phyloP scores from a whole-genome alignment of 805 yeast species.

The Kodamaea hsintzibuensis region DNA sequence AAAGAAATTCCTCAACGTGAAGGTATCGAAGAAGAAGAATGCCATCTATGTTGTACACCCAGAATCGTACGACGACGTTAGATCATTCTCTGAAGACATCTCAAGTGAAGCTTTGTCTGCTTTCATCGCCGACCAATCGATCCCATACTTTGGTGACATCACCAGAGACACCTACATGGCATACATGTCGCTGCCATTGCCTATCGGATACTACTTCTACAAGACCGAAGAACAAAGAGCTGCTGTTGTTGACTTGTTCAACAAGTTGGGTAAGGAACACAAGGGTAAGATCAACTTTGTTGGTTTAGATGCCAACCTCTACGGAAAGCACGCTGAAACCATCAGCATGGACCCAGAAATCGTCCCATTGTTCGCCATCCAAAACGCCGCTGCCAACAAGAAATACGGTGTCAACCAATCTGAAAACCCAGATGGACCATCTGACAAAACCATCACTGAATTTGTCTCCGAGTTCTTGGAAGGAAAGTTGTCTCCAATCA shows the following conservation, averaged over 20 bases:
- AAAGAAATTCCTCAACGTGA: constrained; percentile 28
- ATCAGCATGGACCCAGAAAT: constrained; percentile 80
- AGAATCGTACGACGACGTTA: constrained; percentile 41
- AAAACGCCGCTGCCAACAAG: constrained; percentile 63
- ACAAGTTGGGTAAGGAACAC: constrained; percentile 66
- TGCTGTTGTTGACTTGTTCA: constrained; percentile 51
- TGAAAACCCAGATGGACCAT: constrained; percentile 46
- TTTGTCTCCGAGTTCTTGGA: constrained; percentile 64
- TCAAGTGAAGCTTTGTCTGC: constrained; percentile 37
- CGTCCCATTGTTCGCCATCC: constrained; percentile 86
- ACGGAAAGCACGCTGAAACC: constrained; percentile 83
- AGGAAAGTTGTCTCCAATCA: constrained; percentile 68
- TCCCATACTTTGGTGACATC: constrained; percentile 87
- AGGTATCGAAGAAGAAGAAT: constrained; percentile 17
- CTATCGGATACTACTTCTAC: constrained; percentile 89
- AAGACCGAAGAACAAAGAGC: constrained; percentile 65
- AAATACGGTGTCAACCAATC: constrained; percentile 79
- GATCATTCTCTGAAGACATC: constrained; percentile 44
- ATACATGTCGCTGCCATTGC: constrained; percentile 71
- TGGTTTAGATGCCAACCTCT: constrained; percentile 78
- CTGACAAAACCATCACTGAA: constrained; percentile 49
- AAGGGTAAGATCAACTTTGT: constrained; percentile 85
- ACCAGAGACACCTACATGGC: constrained; percentile 73
- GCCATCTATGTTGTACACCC: constrained; percentile 53
- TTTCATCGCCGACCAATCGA: constrained; percentile 61